phyloP scores from a whole-genome alignment of 2,329 filamentous ascomycete species.

The Tolypocladium endophyticum region DNA sequence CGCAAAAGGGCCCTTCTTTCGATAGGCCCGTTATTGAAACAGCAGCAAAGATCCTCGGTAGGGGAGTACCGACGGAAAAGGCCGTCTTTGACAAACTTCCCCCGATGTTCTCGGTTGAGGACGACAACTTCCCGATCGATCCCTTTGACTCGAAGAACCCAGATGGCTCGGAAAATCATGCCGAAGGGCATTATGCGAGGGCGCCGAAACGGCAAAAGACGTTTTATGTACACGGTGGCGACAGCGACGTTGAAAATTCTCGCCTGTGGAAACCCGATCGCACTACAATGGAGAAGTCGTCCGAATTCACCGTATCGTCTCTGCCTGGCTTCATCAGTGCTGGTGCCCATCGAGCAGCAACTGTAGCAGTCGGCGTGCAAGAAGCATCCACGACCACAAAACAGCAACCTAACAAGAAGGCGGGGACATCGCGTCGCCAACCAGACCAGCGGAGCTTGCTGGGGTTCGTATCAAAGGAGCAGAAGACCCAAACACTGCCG shows the following conservation, averaged over 20 bases:
- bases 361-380: constrained; percentile 14
- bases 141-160: constrained; percentile 33
- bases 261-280: constrained; percentile 33
- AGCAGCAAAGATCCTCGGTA: constrained; percentile 61
- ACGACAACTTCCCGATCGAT: constrained; percentile 57
- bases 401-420: constrained; percentile 6
- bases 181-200: constrained; percentile 9
- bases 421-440: constrained; percentile 19
- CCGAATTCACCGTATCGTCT: constrained; percentile 48
- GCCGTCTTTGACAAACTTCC: constrained; percentile 43
- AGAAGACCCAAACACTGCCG: constrained; percentile 6
- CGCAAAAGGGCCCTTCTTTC: constrained; percentile 59
- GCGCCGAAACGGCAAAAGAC: constrained; percentile 19
- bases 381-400: constrained; percentile 7
- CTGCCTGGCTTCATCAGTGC: constrained; percentile 54
- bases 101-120: constrained; percentile 47
- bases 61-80: constrained; percentile 46
- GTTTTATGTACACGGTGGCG: constrained; percentile 5
- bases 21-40: constrained; percentile 49
- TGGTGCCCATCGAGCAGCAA: constrained; percentile 37
- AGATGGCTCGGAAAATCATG: constrained; percentile 10
- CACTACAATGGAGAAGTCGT: constrained; percentile 47
- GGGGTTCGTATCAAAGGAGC: constrained; percentile 24
- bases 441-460: constrained; percentile 31
- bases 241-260: constrained; percentile 11